These are phyloP conservation scores for Nasturtium officinale DNA, from an alignment of 345 rosid species.

Conservation along the genomic window DNA sequence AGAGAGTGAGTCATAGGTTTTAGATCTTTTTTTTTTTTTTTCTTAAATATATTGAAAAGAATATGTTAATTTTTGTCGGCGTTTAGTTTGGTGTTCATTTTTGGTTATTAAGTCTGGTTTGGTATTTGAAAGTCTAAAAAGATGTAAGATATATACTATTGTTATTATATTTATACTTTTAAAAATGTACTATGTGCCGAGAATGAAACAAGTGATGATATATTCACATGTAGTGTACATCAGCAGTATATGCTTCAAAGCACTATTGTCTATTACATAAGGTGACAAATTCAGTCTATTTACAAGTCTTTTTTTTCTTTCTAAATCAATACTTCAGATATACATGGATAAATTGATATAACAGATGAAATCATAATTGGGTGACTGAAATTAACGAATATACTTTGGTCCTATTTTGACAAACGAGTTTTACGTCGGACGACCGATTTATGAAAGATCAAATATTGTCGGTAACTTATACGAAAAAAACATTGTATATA, in stretches of 20 bases:
- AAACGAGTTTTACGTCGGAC: not conserved
- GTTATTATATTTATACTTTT: too few relatives aligned
- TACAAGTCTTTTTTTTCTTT: not conserved
- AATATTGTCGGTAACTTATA: not conserved
- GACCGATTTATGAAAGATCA: conserved; percentile 1
- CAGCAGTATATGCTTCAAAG: not conserved
- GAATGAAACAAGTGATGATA: too few relatives aligned
- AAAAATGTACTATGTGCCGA: too few relatives aligned
- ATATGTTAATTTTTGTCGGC: too few relatives aligned
- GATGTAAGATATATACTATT: too few relatives aligned
- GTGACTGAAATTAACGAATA: not conserved
- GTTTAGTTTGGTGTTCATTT: too few relatives aligned
- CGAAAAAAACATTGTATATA: not conserved
- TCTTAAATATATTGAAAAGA: too few relatives aligned
- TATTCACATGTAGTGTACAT: not conserved
- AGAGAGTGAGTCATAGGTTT: not conserved
- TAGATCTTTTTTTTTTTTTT: not conserved
- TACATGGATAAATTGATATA: not conserved
- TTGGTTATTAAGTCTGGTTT: too few relatives aligned
- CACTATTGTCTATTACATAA: not conserved
- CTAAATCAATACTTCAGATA: not conserved
- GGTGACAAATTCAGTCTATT: not conserved
- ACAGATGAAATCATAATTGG: not conserved
- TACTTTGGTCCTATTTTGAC: not conserved
- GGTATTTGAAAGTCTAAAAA: too few relatives aligned